Evolutionary conservation across 148 eudicot species (phyloP).

Genomic region (Arbutus unedo): DNA sequence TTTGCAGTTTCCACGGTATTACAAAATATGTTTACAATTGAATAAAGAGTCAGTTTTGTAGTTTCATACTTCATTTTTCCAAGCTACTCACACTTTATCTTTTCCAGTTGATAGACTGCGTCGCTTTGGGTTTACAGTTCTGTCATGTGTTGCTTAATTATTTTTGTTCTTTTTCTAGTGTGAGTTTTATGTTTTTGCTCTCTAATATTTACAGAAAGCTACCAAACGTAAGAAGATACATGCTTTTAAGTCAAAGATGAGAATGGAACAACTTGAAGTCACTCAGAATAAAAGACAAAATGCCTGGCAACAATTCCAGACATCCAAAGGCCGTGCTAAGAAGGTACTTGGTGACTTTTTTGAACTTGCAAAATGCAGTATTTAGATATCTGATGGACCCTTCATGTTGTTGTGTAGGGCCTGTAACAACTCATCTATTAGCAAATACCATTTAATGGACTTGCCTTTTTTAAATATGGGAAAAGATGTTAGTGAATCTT

Average conservation of each 20-base stretch:
- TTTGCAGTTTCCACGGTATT: not conserved
- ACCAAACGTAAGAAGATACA: constrained; percentile 92
- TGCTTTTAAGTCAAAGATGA: constrained; percentile 89
- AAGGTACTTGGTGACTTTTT: constrained; percentile 48
- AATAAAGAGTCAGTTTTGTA: not conserved
- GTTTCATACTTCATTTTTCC: not conserved
- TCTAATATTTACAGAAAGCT: constrained; percentile 57
- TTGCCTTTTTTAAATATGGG: not conserved
- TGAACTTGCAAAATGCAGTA: not conserved
- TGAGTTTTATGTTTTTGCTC: not conserved
- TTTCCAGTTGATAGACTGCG: not conserved
- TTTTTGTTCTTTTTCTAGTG: not conserved
- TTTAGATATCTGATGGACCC: not conserved
- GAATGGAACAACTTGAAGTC: constrained; percentile 82
- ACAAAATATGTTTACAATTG: not conserved
- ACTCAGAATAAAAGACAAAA: constrained; percentile 93
- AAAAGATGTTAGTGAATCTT: not conserved
- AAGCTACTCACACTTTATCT: not conserved
- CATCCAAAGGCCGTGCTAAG: constrained; percentile 77
- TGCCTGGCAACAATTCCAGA: constrained; percentile 99
- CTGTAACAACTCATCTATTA: not conserved
- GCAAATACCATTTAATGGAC: not conserved
- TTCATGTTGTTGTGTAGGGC: not conserved
- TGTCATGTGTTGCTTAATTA: not conserved
- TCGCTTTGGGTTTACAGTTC: not conserved